These are phyloP conservation scores for Yamadazyma philogaea DNA, from an alignment of 805 yeast genomes.

Conservation along the genomic window DNA sequence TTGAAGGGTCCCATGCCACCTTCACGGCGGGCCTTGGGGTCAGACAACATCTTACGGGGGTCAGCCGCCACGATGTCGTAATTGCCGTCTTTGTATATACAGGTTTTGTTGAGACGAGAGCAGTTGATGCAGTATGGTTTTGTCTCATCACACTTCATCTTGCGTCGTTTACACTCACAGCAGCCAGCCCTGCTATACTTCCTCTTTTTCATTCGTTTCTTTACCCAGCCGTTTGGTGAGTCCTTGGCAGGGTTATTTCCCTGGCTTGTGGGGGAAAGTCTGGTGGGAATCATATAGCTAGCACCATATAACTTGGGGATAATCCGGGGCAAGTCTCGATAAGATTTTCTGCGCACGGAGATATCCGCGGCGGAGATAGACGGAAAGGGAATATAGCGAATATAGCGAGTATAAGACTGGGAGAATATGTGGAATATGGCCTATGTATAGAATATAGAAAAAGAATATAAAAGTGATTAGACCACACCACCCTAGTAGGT, in stretches of 20 bases:
- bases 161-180: slow-evolving; percentile 42
- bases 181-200: slow-evolving; percentile 42
- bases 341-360: too few relatives aligned
- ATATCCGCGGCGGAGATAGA: too few relatives aligned
- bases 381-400: too few relatives aligned
- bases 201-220: slow-evolving; percentile 27
- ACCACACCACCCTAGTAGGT: too few relatives aligned
- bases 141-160: slow-evolving; percentile 43
- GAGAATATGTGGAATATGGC: too few relatives aligned
- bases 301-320: too few relatives aligned
- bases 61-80: neutral
- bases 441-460: too few relatives aligned
- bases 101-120: slow-evolving; percentile 29
- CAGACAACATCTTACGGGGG: neutral
- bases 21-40: neutral
- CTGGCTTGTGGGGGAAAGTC: neutral
- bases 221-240: neutral
- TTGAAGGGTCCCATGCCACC: too few relatives aligned
- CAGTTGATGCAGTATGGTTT: slow-evolving; percentile 38
- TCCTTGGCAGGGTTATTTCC: neutral
- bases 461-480: too few relatives aligned
- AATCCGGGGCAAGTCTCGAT: too few relatives aligned
- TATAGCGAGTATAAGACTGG: too few relatives aligned
- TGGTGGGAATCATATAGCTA: too few relatives aligned
- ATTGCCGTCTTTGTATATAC: slow-evolving; percentile 21